Conservation (phyloP, 345 rosid genomes). For the Eucalyptus tenuipes region DNA sequence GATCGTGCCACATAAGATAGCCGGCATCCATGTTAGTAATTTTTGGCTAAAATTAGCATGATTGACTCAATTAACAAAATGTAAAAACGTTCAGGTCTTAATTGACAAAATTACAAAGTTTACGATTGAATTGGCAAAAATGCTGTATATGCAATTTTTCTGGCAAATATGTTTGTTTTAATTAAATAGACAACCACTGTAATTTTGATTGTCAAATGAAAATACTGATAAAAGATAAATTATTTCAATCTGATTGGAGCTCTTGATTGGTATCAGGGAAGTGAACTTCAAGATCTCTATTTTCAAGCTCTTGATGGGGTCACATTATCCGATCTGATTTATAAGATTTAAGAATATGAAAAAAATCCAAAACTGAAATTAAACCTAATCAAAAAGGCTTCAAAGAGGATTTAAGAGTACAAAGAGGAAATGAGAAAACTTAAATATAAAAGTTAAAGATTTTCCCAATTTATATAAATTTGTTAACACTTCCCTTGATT, state of each 20-base stretch:
- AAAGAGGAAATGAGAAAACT: background rate
- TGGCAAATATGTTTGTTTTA: background rate
- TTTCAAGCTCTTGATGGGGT: background rate
- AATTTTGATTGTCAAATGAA: background rate
- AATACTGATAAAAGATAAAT: background rate
- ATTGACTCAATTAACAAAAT: too few relatives aligned
- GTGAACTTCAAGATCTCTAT: background rate
- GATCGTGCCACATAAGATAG: fast-evolving
- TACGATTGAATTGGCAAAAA: background rate
- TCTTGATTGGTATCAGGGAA: background rate
- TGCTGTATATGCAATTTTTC: too few relatives aligned
- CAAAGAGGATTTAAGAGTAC: background rate
- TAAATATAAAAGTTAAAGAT: background rate
- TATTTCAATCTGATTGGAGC: background rate
- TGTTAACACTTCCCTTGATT: background rate
- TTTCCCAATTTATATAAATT: background rate
- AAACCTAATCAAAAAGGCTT: background rate
- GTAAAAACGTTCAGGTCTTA: too few relatives aligned
- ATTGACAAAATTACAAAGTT: too few relatives aligned
- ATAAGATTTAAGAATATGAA: background rate
- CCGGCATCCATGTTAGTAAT: fast-evolving
- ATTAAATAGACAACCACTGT: background rate
- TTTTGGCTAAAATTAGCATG: fast-evolving
- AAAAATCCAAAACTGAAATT: background rate
- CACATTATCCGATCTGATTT: background rate